phyloP scores from a whole-genome alignment of 2,329 filamentous ascomycete species.

The Talaromyces piceae region DNA sequence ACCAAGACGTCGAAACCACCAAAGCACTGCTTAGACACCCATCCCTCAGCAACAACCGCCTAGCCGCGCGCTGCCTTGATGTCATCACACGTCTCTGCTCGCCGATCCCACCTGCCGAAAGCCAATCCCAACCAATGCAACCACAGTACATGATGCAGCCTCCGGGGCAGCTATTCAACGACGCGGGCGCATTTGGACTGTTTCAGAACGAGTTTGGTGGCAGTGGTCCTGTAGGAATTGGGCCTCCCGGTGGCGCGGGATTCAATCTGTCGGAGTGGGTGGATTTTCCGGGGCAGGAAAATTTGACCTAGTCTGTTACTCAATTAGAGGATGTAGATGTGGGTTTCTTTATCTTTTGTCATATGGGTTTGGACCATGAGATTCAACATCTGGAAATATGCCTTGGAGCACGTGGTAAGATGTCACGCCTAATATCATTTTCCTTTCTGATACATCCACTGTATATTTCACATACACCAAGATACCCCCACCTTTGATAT shows the following conservation, averaged over 20 bases:
- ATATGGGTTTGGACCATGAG: no score
- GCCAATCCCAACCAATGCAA: slow-evolving; percentile 9
- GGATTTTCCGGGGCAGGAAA: slow-evolving; percentile 23
- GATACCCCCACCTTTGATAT: background rate
- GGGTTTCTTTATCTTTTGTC: no score
- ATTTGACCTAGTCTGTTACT: slow-evolving; percentile 7
- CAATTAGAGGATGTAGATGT: no score
- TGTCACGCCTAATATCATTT: no score
- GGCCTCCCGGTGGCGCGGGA: slow-evolving; percentile 14
- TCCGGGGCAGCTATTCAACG: slow-evolving; percentile 29
- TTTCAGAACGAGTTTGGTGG: slow-evolving; percentile 21
- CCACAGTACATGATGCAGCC: slow-evolving; percentile 29
- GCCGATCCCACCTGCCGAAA: slow-evolving; percentile 17
- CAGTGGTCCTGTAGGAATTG: slow-evolving; percentile 17
- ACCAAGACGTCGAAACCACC: slow-evolving; percentile 34
- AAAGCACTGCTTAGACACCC: slow-evolving; percentile 33
- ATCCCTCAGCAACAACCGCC: slow-evolving; percentile 31
- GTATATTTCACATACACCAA: no score
- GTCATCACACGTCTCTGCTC: slow-evolving; percentile 33
- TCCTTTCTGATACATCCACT: no score
- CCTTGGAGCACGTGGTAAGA: no score
- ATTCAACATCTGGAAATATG: no score
- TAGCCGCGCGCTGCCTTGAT: slow-evolving; percentile 33
- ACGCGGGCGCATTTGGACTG: slow-evolving; percentile 27
- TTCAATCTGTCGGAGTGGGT: slow-evolving; percentile 37